These are phyloP conservation scores for Verticillium zaregamsianum DNA, from an alignment of 2,329 filamentous ascomycete species.

Conservation along the genomic window DNA sequence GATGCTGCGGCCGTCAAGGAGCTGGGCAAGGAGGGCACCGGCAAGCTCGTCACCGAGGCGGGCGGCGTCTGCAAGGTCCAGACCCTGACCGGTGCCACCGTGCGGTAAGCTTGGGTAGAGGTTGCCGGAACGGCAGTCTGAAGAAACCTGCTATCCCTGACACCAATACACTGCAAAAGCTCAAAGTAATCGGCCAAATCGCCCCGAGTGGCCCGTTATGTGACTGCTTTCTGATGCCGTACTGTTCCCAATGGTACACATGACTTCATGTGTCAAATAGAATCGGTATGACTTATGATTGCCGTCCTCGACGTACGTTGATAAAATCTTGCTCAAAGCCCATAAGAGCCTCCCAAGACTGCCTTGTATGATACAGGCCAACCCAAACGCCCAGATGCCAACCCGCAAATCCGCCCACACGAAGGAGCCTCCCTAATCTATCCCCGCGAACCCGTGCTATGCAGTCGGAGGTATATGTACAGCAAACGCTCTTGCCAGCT, in stretches of 20 bases:
- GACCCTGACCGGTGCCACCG: slow-evolving; percentile 72
- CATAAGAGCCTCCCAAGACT: neutral
- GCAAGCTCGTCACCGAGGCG: slow-evolving; percentile 69
- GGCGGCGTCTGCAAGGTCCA: slow-evolving; percentile 81
- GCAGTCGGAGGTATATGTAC: neutral
- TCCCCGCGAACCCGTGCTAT: neutral
- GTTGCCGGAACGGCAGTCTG: neutral
- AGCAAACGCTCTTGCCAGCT: neutral
- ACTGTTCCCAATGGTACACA: no score
- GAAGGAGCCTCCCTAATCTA: neutral
- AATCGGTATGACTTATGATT: neutral
- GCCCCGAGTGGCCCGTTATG: no score
- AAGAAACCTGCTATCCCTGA: neutral
- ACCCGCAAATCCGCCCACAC: neutral
- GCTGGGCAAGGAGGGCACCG: slow-evolving; percentile 64
- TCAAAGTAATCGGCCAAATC: no score
- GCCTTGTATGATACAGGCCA: neutral
- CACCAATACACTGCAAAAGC: neutral
- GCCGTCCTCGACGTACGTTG: neutral
- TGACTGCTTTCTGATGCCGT: no score
- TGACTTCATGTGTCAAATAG: no score
- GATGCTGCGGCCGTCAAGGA: slow-evolving; percentile 74
- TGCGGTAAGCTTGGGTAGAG: slow-evolving; percentile 56
- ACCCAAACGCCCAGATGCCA: neutral
- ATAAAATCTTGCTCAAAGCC: neutral